A percentile compares a stretch with the other conserved stretches of the same genome.
Evolutionary conservation across 2,329 filamentous ascomycete genomes (phyloP).

Genomic region (Xylaria sp.): DNA sequence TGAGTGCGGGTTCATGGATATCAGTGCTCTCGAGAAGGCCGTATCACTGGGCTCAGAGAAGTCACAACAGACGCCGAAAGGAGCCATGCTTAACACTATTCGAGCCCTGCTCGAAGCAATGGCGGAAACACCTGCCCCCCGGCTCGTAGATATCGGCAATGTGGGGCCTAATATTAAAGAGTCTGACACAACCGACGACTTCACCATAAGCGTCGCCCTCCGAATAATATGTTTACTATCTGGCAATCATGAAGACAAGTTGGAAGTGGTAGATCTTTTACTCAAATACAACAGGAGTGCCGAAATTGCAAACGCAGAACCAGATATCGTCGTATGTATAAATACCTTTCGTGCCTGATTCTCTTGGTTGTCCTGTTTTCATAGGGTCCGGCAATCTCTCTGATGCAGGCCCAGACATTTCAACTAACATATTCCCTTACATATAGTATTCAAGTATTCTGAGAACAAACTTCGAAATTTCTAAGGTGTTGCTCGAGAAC

Average conservation of each 20-base stretch:
- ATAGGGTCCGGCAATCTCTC: too few species aligned
- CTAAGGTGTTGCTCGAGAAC: slow-evolving; percentile 24
- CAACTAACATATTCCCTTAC: too few species aligned
- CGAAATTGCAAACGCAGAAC: neutral
- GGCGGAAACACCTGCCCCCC: neutral
- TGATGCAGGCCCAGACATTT: too few species aligned
- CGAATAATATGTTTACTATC: neutral
- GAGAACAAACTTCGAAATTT: slow-evolving; percentile 6
- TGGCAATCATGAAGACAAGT: slow-evolving; percentile 19
- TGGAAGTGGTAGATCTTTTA: slow-evolving; percentile 24
- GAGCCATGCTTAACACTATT: slow-evolving; percentile 25
- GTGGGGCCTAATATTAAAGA: neutral
- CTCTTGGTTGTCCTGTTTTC: too few species aligned
- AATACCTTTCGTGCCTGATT: too few species aligned
- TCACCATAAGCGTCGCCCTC: slow-evolving; percentile 18
- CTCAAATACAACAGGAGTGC: slow-evolving; percentile 16
- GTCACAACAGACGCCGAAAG: neutral
- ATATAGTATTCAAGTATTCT: neutral
- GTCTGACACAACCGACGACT: neutral
- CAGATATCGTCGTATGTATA: slow-evolving; percentile 4
- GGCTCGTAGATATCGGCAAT: neutral
- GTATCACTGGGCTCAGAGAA: neutral
- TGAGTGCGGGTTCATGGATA: fast-evolving
- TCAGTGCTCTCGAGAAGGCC: slow-evolving; percentile 11
- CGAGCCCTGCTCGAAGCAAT: slow-evolving; percentile 24